phyloP scores from a whole-genome alignment of 2,329 filamentous ascomycete species.

The Penicillium hordei region DNA sequence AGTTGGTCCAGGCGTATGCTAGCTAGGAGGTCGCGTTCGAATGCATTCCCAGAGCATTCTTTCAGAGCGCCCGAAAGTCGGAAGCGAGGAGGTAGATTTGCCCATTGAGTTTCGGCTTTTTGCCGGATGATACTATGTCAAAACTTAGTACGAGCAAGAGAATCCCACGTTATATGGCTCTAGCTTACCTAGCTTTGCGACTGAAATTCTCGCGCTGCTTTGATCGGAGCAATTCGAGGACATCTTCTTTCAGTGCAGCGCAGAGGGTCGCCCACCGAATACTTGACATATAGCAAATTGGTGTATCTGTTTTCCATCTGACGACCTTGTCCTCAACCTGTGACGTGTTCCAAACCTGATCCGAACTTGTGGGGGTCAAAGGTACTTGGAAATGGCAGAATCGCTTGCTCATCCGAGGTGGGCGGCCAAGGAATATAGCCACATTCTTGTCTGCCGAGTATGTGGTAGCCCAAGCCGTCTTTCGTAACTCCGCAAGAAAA shows the following conservation, averaged over 20 bases:
- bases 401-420: constrained; percentile 44
- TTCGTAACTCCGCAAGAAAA: constrained; percentile 42
- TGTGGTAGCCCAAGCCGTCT: constrained; percentile 41
- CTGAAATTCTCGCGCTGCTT: constrained; percentile 22
- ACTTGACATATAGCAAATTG: constrained; percentile 24
- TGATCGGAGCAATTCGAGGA: constrained; percentile 26
- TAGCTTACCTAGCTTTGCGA: constrained; percentile 16
- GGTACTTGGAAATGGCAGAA: constrained; percentile 43
- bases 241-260: constrained; percentile 29
- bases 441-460: constrained; percentile 51
- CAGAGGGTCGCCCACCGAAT: constrained; percentile 30
- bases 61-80: constrained; percentile 22
- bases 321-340: constrained; percentile 5
- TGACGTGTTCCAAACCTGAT: constrained; percentile 7
- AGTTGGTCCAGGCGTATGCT: constrained; percentile 28
- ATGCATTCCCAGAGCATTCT: constrained; percentile 20
- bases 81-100: constrained; percentile 23
- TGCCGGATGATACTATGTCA: constrained; percentile 18
- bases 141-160: constrained; percentile 11
- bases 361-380: constrained; percentile 4
- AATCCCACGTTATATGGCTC: neutral
- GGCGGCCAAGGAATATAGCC: constrained; percentile 50
- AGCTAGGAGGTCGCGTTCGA: constrained; percentile 29
- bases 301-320: constrained; percentile 1
- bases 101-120: constrained; percentile 25